A percentile compares a stretch with the other conserved stretches of the same genome.
These are phyloP conservation scores for Eucalyptus coolabah DNA, from an alignment of 345 rosid species.

Conservation along the genomic window DNA sequence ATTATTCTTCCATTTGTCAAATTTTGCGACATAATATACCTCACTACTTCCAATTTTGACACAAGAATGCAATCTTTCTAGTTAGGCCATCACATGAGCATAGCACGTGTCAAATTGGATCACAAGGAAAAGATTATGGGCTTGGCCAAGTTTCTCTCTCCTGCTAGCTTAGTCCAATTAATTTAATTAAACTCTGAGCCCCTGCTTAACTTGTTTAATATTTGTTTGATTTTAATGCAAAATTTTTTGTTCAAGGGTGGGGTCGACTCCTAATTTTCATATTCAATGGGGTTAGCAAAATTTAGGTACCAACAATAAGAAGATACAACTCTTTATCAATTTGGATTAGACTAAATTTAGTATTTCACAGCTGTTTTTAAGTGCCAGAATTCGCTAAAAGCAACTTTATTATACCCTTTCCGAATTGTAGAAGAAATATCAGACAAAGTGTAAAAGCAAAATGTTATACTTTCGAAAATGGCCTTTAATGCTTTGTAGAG, in stretches of 20 bases:
- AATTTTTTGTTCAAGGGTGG: fast-evolving
- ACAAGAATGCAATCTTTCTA: neutral
- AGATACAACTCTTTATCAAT: neutral
- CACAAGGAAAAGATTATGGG: neutral
- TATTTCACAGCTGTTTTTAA: neutral
- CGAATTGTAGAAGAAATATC: neutral
- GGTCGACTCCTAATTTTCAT: neutral
- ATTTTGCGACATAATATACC: neutral
- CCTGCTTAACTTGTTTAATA: neutral
- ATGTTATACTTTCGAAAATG: neutral
- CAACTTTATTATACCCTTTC: neutral
- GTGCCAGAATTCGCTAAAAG: fast-evolving
- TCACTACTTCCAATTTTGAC: neutral
- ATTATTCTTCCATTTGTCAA: neutral
- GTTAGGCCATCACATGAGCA: neutral
- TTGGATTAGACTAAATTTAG: neutral
- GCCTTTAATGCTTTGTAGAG: neutral
- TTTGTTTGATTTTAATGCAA: neutral
- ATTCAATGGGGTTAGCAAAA: neutral
- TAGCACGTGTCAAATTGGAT: neutral
- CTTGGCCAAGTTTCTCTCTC: neutral
- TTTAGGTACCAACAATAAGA: neutral
- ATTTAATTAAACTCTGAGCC: neutral
- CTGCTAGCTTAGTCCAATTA: neutral
- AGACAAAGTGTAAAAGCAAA: neutral